Evolutionary conservation across 2,329 filamentous ascomycete genomes (phyloP).

Genomic region (Elsinoe perseae): DNA sequence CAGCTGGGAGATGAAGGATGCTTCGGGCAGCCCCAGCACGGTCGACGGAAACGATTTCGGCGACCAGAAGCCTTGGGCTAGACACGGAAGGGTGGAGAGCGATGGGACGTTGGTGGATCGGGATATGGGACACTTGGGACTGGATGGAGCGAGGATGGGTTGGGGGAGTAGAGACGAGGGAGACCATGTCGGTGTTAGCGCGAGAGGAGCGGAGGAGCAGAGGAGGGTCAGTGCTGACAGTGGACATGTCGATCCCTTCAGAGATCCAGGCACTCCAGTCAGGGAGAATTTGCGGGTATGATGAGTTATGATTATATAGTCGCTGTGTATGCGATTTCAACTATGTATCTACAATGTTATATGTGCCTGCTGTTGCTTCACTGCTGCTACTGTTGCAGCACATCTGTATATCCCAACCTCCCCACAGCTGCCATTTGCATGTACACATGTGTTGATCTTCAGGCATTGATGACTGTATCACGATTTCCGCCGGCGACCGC

Average conservation of each 20-base stretch:
- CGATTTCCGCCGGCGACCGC: too few relatives aligned
- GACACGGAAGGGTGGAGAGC: slow-evolving; percentile 6
- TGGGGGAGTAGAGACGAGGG: slow-evolving; percentile 14
- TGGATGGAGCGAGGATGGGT: slow-evolving; percentile 13
- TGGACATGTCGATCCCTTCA: slow-evolving; percentile 5
- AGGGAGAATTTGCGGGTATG: not conserved
- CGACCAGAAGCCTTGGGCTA: slow-evolving; percentile 6
- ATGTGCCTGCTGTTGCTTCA: not conserved
- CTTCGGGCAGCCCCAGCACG: slow-evolving; percentile 10
- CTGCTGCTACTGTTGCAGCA: too few relatives aligned
- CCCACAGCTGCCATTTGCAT: too few relatives aligned
- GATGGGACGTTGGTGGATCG: slow-evolving; percentile 11
- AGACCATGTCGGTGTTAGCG: not conserved
- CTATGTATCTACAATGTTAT: too few relatives aligned
- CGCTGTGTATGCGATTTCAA: not conserved
- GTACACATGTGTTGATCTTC: too few relatives aligned
- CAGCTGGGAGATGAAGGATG: slow-evolving; percentile 49
- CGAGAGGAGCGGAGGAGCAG: not conserved
- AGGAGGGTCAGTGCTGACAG: slow-evolving; percentile 7
- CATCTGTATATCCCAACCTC: too few relatives aligned
- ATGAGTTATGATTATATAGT: not conserved
- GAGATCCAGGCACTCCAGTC: not conserved
- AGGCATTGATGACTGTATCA: too few relatives aligned
- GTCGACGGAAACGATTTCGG: slow-evolving; percentile 26
- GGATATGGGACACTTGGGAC: slow-evolving; percentile 10